Conservation (phyloP, 2,329 filamentous ascomycete species). For the Aspergillus fructus region DNA sequence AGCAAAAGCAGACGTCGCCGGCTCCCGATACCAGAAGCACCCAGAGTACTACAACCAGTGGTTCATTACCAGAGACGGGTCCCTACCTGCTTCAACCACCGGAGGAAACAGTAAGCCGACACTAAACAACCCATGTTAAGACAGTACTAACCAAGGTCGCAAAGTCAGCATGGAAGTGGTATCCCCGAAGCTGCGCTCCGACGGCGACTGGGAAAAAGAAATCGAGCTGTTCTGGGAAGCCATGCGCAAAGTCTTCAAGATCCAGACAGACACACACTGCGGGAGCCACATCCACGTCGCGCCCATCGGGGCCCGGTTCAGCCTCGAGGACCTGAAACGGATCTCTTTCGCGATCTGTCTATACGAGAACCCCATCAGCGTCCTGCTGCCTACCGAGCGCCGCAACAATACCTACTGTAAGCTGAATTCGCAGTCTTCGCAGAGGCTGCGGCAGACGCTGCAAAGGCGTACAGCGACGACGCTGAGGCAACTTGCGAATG, state of each 20-base stretch:
- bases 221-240: background rate
- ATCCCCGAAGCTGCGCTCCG: background rate
- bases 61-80: background rate
- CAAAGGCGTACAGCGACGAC: background rate
- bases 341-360: background rate
- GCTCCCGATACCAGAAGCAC: background rate
- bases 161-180: background rate
- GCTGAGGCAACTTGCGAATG: background rate
- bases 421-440: background rate
- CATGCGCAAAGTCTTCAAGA: background rate
- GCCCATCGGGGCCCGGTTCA: background rate
- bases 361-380: background rate
- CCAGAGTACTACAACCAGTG: background rate
- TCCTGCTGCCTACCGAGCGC: background rate
- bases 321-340: background rate
- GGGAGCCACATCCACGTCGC: background rate
- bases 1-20: background rate
- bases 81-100: background rate
- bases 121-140: background rate
- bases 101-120: background rate
- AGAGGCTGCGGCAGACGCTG: background rate
- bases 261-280: background rate
- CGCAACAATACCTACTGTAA: background rate
- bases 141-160: no score
- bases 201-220: background rate